Conservation (phyloP, 176 grass and related monocot species). For the Chrysopogon serrulatus region DNA sequence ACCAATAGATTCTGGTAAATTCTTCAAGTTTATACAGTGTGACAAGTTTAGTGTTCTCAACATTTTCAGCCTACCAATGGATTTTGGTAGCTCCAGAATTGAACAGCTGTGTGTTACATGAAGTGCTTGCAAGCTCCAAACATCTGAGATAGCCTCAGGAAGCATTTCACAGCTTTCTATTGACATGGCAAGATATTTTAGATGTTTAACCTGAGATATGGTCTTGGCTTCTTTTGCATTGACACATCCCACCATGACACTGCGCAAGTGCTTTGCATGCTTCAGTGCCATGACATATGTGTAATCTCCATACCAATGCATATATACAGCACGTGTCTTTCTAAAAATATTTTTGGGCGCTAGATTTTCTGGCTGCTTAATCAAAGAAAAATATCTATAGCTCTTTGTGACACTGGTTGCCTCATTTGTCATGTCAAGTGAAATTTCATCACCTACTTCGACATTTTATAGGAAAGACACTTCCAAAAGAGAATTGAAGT, state of each 20-base stretch:
- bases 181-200: background rate
- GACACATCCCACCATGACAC: background rate
- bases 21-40: background rate
- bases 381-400: background rate
- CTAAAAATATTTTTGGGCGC: background rate
- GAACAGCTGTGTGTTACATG: background rate
- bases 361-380: background rate
- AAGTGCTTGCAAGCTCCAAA: background rate
- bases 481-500: background rate
- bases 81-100: background rate
- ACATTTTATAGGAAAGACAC: background rate
- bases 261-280: background rate
- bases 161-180: accelerated
- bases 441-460: no score
- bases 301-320: background rate
- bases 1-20: background rate
- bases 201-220: background rate
- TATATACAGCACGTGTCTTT: background rate
- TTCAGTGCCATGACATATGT: background rate
- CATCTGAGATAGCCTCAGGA: background rate
- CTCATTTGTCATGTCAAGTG: no score
- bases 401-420: no score
- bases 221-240: background rate
- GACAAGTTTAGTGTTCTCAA: no score
- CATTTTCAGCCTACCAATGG: background rate